phyloP scores from a whole-genome alignment of 208 protist species.

The Porcisia deanei region DNA sequence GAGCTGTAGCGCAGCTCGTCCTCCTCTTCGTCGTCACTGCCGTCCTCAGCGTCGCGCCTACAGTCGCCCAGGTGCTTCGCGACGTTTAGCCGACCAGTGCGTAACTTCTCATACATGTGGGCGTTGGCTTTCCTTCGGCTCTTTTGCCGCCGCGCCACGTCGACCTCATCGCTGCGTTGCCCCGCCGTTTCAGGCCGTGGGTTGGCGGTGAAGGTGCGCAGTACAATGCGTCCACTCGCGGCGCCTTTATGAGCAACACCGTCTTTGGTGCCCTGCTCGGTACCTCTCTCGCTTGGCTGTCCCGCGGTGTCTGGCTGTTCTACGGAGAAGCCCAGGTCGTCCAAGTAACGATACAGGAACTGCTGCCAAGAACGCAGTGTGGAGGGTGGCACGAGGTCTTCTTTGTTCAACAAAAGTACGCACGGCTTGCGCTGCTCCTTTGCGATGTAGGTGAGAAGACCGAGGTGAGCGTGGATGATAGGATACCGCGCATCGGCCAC shows the following conservation, averaged over 20 bases:
- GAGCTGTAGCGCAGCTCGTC: slow-evolving; percentile 41
- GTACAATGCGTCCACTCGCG: slow-evolving; percentile 32
- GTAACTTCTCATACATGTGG: slow-evolving; percentile 80
- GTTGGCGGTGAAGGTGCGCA: slow-evolving; percentile 80
- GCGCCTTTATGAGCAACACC: background rate
- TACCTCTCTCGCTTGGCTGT: background rate
- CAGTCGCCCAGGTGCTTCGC: slow-evolving; percentile 16
- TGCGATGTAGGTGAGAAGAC: slow-evolving; percentile 92
- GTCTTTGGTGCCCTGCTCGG: background rate
- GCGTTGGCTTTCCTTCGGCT: slow-evolving; percentile 52
- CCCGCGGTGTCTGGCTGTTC: slow-evolving; percentile 11
- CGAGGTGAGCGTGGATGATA: slow-evolving; percentile 93
- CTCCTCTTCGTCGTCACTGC: slow-evolving; percentile 30
- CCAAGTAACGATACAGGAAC: slow-evolving; percentile 74
- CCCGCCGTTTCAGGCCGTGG: slow-evolving; percentile 58
- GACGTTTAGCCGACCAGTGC: slow-evolving; percentile 48
- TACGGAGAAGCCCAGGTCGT: slow-evolving; percentile 41
- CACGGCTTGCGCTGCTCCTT: slow-evolving; percentile 84
- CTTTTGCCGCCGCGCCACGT: slow-evolving; percentile 46
- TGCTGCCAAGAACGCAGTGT: slow-evolving; percentile 66
- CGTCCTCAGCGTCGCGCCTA: background rate
- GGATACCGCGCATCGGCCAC: slow-evolving; percentile 96
- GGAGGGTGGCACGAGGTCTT: slow-evolving; percentile 78
- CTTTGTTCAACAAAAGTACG: slow-evolving; percentile 96
- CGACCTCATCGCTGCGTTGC: slow-evolving; percentile 35